These are phyloP conservation scores for Lizonia empirigonia DNA, from an alignment of 2,329 filamentous ascomycete species.

Conservation along the genomic window DNA sequence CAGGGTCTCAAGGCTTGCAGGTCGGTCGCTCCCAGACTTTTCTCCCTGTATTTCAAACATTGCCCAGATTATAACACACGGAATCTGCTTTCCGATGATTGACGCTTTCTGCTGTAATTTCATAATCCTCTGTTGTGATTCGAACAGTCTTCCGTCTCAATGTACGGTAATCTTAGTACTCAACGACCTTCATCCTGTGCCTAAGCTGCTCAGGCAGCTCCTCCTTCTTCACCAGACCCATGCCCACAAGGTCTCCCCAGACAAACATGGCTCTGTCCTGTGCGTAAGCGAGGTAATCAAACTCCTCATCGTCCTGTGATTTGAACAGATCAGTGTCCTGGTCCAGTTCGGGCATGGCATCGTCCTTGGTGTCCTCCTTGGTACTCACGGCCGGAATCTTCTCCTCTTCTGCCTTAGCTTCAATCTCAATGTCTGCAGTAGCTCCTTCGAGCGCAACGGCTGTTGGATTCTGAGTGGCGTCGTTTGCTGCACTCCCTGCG, in stretches of 20 bases:
- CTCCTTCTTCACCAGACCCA: constrained; percentile 75
- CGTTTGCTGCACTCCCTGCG: constrained; percentile 21
- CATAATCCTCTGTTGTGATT: no score
- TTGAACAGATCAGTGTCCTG: constrained; percentile 49
- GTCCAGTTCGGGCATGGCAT: constrained; percentile 30
- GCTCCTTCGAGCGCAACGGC: constrained; percentile 38
- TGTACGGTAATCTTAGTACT: constrained; percentile 54
- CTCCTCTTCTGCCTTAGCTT: constrained; percentile 21
- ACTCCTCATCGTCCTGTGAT: constrained; percentile 68
- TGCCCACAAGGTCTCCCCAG: constrained; percentile 83
- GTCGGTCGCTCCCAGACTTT: no score
- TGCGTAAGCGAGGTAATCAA: constrained; percentile 91
- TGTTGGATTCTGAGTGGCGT: constrained; percentile 16
- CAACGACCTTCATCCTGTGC: constrained; percentile 70
- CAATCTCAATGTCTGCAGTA: constrained; percentile 26
- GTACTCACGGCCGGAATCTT: constrained; percentile 28
- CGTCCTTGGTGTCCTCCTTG: constrained; percentile 32
- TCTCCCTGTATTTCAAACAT: no score
- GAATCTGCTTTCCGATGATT: no score
- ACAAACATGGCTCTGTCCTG: constrained; percentile 92
- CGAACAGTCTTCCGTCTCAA: no score
- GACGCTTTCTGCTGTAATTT: no score
- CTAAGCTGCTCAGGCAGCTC: constrained; percentile 75
- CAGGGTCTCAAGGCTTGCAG: no score
- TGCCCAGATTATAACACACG: no score